phyloP scores from a whole-genome alignment of 2,329 filamentous ascomycete species.

The Penicillium sp. region DNA sequence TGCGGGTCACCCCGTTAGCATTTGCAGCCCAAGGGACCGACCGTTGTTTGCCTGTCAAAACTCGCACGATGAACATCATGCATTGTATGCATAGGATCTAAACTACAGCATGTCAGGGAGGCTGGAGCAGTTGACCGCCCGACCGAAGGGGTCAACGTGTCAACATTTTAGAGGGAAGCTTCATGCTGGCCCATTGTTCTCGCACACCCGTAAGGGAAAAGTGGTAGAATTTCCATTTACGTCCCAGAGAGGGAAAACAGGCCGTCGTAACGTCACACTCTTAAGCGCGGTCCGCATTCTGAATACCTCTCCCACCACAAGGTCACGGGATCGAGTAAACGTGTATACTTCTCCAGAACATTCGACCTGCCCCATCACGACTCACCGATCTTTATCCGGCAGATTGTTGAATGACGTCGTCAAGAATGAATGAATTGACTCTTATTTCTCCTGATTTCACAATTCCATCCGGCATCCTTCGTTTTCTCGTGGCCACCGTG shows the following conservation, averaged over 20 bases:
- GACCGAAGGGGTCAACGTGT: slow-evolving; percentile 10
- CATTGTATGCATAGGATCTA: slow-evolving; percentile 33
- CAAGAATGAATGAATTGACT: background rate
- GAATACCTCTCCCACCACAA: background rate
- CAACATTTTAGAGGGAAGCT: slow-evolving; percentile 16
- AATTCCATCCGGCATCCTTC: background rate
- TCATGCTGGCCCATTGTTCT: slow-evolving; percentile 15
- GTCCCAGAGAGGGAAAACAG: background rate
- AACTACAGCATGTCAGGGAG: slow-evolving; percentile 19
- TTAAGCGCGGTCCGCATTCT: background rate
- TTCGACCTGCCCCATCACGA: background rate
- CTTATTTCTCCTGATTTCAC: background rate
- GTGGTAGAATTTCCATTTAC: background rate
- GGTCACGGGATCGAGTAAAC: background rate
- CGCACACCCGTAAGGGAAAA: background rate
- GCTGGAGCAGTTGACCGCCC: background rate
- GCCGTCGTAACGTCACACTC: background rate
- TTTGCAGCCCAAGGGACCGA: slow-evolving; percentile 12
- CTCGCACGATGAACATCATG: slow-evolving; percentile 17
- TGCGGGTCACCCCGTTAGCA: slow-evolving; percentile 13
- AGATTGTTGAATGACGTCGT: background rate
- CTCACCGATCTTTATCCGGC: background rate
- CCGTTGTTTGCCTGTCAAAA: slow-evolving; percentile 11
- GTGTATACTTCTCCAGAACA: background rate
- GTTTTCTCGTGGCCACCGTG: background rate